Evolutionary conservation across 177 flowering plant species (phyloP), one percentile per base, ranked within the genome.

Genomic region (Vitis hybrid): DNA sequence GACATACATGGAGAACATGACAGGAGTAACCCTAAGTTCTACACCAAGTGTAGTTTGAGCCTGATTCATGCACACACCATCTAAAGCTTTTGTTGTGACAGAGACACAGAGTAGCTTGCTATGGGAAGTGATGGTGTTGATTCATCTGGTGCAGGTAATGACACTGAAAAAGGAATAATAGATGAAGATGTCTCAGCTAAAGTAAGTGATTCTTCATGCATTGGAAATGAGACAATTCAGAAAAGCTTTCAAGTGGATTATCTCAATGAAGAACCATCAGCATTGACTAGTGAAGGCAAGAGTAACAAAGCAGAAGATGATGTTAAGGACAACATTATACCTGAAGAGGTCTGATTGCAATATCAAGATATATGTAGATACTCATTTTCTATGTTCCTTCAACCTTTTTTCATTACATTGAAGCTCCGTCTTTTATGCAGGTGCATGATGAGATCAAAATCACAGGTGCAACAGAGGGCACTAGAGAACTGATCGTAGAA

Each of bases 191-290:
- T 20, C 11, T 12, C 21, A 41, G 20, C n/a, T n/a, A 62, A 35
- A 8, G 41, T 2, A 10, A 32, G 35, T 21, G n/a, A 9, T n/a
- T 3, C 13, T 27, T 7, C 32, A 14, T 18, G 48, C 30, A 30
- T 6, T 4, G 60, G 21, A 55, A 20, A 65, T 27, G 65, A 72
- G 52, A 55, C 41, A 51, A 2, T 21, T 59, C 59, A 74, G 64
- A 17, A 67, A 57, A 74, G 24, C 49, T 35, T 65, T 48, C 54
- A 71, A 24, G 21, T 10, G 14, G 67, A 64, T 21, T 56, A 41
- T 64, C 24, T 15, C 18, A 21, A 60, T 12, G 68, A 64, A 14
- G 68, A 12, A 58, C 55, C 53, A 11, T 10, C 61, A 53, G 30
- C 50, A 21, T 41, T 53, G 51, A 60, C 32, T n/a, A 46, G 56